These are phyloP conservation scores for Arachnomyces sp. DNA, from an alignment of 2,329 filamentous ascomycete species.

Conservation along the genomic window DNA sequence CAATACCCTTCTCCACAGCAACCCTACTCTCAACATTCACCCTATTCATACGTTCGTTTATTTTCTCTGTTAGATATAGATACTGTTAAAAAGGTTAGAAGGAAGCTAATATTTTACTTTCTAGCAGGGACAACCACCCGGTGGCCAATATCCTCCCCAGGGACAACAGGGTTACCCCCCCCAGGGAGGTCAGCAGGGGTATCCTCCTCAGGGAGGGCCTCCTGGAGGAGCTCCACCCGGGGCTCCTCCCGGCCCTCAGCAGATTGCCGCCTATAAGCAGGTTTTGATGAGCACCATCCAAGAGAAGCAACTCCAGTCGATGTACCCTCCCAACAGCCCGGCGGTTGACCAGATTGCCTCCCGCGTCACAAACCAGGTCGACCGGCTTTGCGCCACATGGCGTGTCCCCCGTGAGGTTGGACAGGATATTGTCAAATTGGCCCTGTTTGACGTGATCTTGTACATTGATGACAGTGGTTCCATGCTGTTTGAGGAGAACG, in stretches of 20 bases:
- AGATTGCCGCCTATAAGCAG: slow-evolving; percentile 49
- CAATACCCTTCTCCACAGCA: slow-evolving; percentile 28
- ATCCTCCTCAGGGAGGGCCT: slow-evolving; percentile 12
- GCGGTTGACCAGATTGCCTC: slow-evolving; percentile 44
- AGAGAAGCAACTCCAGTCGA: slow-evolving; percentile 51
- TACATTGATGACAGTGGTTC: slow-evolving; percentile 63
- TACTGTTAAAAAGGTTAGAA: too few species aligned
- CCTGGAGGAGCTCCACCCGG: slow-evolving; percentile 23
- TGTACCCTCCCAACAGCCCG: slow-evolving; percentile 50
- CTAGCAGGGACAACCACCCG: slow-evolving; percentile 10
- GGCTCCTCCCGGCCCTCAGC: slow-evolving; percentile 39
- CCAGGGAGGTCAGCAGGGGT: slow-evolving; percentile 24
- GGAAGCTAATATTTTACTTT: slow-evolving; percentile 3
- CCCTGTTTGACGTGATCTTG: slow-evolving; percentile 54
- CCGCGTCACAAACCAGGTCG: slow-evolving; percentile 43
- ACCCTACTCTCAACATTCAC: slow-evolving; percentile 27
- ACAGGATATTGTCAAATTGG: slow-evolving; percentile 54
- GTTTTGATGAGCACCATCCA: slow-evolving; percentile 48
- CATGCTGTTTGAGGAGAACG: slow-evolving; percentile 60
- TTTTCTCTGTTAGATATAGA: slow-evolving; percentile 7
- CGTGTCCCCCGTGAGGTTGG: slow-evolving; percentile 51
- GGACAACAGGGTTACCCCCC: slow-evolving; percentile 26
- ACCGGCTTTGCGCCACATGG: slow-evolving; percentile 50
- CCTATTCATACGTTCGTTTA: slow-evolving; percentile 17
- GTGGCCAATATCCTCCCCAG: slow-evolving; percentile 23